Conservation (phyloP, 805 yeast genomes). For the Yamadazyma ubonensis region DNA sequence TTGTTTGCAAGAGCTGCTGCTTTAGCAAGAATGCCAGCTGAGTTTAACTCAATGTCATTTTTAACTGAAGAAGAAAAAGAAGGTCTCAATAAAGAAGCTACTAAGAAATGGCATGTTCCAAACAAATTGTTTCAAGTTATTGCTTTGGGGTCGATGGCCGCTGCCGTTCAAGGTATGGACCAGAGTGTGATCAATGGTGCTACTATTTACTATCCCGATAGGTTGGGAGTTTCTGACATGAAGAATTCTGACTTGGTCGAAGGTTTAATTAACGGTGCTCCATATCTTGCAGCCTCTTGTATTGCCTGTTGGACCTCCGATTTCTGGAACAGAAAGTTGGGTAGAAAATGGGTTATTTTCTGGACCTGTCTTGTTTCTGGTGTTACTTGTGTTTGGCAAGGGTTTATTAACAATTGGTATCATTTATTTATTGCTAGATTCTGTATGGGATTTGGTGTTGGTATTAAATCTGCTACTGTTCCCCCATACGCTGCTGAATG, state of each 20-base stretch:
- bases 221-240: conserved; percentile 46
- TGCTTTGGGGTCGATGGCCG: conserved; percentile 63
- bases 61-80: conserved; percentile 42
- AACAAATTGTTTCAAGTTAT: conserved; percentile 50
- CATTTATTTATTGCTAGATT: conserved; percentile 61
- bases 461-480: conserved; percentile 65
- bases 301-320: conserved; percentile 64
- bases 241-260: conserved; percentile 55
- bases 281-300: conserved; percentile 59
- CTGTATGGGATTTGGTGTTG: conserved; percentile 62
- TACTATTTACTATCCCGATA: conserved; percentile 55
- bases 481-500: conserved; percentile 68
- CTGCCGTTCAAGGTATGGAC: conserved; percentile 76
- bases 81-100: conserved; percentile 49
- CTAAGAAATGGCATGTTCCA: conserved; percentile 46
- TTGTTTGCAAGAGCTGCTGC: conserved; percentile 62
- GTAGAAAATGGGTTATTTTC: conserved; percentile 62
- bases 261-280: conserved; percentile 64
- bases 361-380: conserved; percentile 59
- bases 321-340: conserved; percentile 48
- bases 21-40: conserved; percentile 54
- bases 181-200: conserved; percentile 72
- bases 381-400: conserved; percentile 67
- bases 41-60: conserved; percentile 56
- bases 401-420: conserved; percentile 58